Percentiles rank a stretch among this genome's conserved stretches.
Conservation (phyloP, 2,329 filamentous ascomycete species). For the Knufia fluminis region DNA sequence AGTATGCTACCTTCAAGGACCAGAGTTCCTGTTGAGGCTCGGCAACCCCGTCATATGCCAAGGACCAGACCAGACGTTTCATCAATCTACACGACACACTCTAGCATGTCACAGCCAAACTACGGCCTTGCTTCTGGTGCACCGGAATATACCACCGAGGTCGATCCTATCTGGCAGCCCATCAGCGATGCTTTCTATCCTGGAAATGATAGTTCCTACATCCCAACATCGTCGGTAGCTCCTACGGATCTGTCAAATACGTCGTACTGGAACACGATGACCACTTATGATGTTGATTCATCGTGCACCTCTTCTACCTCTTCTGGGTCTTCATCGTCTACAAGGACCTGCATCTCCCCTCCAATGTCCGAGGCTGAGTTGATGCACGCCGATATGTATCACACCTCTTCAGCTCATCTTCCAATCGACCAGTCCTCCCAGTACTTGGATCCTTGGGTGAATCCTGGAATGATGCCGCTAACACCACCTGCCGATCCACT, state of each 20-base stretch:
- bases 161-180: not conserved
- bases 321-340: not conserved
- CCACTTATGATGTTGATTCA: not conserved
- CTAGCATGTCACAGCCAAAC: not conserved
- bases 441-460: slow-evolving; percentile 5
- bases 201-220: slow-evolving; percentile 7
- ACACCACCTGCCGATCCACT: not conserved
- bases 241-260: slow-evolving; percentile 1
- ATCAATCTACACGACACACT: not conserved
- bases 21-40: not conserved
- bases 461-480: not conserved
- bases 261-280: not conserved
- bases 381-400: not conserved
- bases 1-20: slow-evolving; percentile 6
- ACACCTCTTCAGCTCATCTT: not conserved
- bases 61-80: not conserved
- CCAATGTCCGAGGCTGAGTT: slow-evolving; percentile 8
- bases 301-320: not conserved
- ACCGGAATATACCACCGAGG: not conserved
- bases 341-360: slow-evolving; percentile 2
- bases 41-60: slow-evolving; percentile 2
- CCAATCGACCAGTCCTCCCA: not conserved
- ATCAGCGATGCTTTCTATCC: slow-evolving; percentile 1
- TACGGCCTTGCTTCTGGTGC: not conserved
- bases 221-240: slow-evolving; percentile 6